Evolutionary conservation across 2,329 filamentous ascomycete genomes (phyloP), one percentile per base, ranked within the genome.

Genomic region (Botrytis hyacinthi): DNA sequence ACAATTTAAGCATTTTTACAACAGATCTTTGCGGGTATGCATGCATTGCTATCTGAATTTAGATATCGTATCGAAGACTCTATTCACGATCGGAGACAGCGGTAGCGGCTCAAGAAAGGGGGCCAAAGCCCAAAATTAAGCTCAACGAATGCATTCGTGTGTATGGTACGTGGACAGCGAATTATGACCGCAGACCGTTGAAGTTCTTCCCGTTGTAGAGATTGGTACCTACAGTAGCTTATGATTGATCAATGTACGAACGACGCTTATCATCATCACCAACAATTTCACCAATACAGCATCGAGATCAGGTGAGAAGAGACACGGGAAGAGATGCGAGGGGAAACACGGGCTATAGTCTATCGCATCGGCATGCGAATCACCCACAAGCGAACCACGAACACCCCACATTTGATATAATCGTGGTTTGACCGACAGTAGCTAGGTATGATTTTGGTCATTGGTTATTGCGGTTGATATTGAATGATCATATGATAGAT

Each of bases 321-420:
- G 35, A 57, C 48, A 68, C 48, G 66, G 66, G 35, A 57, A 22
- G 48, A 29, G 16, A 12, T 54, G 65, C 26, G 46, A 54, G 48
- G 66, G 66, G 48, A 68, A 57, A 54, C 65, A 57, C 48, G 65
- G 48, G 46, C 46, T 57, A 7, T 68, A 57, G 65, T 57, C 22
- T 29, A 54, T 57, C n/a, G 5, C 35, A 40, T 68, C 48, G 65
- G 48, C 65, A 57, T 66, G 63, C 44, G 22, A 48, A 48, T 35
- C 29, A 46, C 22, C 44, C 4, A 35, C 20, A 44, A 48, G 46
- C 62, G 62, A 66, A 48, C 42, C 16, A 57, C 8, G 18, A 60
- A 61, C 71, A 68, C 71, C 71, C 71, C 71, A 68, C 71, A 72
- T 32, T 72, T 72, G 71, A 72, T 72, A 72, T 42, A 63, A 72